A percentile compares a stretch with the other conserved stretches of the same genome.
Conservation (phyloP, 1,284 basidiomycete genomes). For the Phenoliferia sp. region DNA sequence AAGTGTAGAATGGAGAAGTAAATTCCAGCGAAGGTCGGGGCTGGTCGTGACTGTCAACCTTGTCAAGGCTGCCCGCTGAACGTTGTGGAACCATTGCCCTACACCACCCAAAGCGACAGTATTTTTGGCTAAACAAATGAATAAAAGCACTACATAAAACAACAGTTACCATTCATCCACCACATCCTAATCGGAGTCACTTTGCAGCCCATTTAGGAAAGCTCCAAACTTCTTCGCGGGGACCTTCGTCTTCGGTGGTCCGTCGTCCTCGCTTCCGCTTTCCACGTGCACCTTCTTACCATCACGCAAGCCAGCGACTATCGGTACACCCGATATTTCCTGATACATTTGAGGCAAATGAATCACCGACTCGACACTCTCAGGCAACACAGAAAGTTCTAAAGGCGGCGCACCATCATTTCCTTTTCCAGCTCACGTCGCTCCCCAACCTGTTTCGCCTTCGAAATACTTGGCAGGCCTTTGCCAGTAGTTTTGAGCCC, state of each 20-base stretch:
- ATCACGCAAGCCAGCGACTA: constrained; percentile 11
- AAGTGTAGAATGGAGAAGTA: too few relatives aligned
- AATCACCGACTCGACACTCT: background rate
- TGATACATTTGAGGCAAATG: background rate
- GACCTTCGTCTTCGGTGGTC: background rate
- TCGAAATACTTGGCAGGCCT: background rate
- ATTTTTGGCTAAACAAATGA: too few relatives aligned
- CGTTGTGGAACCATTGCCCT: too few relatives aligned
- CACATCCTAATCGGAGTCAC: constrained; percentile 13
- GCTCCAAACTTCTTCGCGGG: constrained; percentile 12
- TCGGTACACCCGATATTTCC: constrained; percentile 8
- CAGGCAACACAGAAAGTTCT: constrained; percentile 5
- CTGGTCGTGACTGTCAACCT: too few relatives aligned
- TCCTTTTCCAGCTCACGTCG: background rate
- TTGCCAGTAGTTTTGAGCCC: background rate
- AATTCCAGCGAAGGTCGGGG: too few relatives aligned
- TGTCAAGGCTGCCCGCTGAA: too few relatives aligned
- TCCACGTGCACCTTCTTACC: constrained; percentile 9
- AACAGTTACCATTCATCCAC: too few relatives aligned
- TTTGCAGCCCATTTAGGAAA: constrained; percentile 12
- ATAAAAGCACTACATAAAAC: too few relatives aligned
- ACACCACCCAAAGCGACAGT: too few relatives aligned
- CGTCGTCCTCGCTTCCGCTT: background rate
- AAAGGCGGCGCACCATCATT: constrained; percentile 1
- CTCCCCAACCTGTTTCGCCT: background rate